phyloP scores from a whole-genome alignment of 106 monocot genomes.

The Dendrobium nobile region DNA sequence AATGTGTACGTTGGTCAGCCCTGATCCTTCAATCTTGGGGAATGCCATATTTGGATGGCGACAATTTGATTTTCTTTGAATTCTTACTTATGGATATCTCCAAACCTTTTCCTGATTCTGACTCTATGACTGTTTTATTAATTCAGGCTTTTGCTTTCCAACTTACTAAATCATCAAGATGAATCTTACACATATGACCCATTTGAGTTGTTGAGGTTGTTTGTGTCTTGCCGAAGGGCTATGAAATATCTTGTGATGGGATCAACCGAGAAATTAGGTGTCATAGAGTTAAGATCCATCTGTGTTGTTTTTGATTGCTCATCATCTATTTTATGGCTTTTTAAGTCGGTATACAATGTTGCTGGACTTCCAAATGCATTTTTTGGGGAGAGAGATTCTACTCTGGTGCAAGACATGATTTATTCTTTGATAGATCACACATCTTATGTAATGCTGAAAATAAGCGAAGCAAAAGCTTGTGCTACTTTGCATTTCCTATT shows the following conservation, averaged over 20 bases:
- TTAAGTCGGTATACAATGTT: constrained; percentile 48
- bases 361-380: constrained; percentile 23
- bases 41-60: neutral
- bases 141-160: constrained; percentile 48
- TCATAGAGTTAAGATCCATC: constrained; percentile 11
- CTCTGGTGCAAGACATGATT: constrained; percentile 29
- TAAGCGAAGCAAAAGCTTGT: constrained; percentile 28
- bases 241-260: constrained; percentile 49
- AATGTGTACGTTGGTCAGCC: neutral
- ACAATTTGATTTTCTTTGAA: neutral
- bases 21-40: neutral
- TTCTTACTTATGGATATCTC: neutral
- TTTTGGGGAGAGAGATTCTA: constrained; percentile 14
- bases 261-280: constrained; percentile 16
- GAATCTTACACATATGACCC: constrained; percentile 20
- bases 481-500: constrained; percentile 6
- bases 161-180: constrained; percentile 17
- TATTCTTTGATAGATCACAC: constrained; percentile 66
- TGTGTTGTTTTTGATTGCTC: constrained; percentile 19
- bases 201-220: constrained; percentile 46
- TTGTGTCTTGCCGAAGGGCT: constrained; percentile 69
- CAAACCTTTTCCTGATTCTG: neutral
- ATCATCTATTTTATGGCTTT: constrained; percentile 54
- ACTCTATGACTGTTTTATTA: neutral
- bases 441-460: constrained; percentile 39